Evolutionary conservation across 345 rosid species (phyloP).

Genomic region (Melaleuca quinquenervia): DNA sequence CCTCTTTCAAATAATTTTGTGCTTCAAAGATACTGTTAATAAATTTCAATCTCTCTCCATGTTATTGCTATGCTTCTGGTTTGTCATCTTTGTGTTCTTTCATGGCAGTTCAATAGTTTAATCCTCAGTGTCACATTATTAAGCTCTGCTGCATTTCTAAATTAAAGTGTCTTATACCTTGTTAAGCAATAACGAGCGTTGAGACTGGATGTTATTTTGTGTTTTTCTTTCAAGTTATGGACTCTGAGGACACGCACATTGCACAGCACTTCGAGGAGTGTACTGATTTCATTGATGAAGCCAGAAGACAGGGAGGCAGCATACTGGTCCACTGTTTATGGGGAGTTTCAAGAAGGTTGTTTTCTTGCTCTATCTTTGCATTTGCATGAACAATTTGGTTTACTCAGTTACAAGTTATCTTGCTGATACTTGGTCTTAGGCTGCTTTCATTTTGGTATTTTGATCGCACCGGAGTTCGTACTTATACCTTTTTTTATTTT

Average conservation of each 20-base stretch:
- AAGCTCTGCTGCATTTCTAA: background rate
- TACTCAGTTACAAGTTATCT: background rate
- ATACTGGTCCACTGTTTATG: slow-evolving; percentile 70
- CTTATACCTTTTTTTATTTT: background rate
- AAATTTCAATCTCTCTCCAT: background rate
- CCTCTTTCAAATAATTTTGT: background rate
- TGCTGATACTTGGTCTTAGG: background rate
- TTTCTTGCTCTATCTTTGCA: background rate
- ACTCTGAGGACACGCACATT: slow-evolving; percentile 48
- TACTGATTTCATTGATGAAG: slow-evolving; percentile 55
- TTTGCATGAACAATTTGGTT: background rate
- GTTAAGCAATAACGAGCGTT: background rate
- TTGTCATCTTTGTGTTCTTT: background rate
- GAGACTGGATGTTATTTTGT: background rate
- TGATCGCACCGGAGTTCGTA: background rate
- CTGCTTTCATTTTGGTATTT: background rate
- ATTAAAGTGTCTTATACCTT: background rate
- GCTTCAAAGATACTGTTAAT: background rate
- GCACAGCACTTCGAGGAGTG: slow-evolving; percentile 56
- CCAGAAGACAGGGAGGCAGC: slow-evolving; percentile 54
- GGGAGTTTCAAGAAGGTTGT: slow-evolving; percentile 74
- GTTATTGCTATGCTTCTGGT: background rate
- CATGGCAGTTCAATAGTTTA: background rate
- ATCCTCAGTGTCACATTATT: background rate
- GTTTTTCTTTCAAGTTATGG: slow-evolving; percentile 32